Base-by-base conservation (phyloP, 2,329 filamentous ascomycete species). In the Fonsecaea pedrosoi region DNA sequence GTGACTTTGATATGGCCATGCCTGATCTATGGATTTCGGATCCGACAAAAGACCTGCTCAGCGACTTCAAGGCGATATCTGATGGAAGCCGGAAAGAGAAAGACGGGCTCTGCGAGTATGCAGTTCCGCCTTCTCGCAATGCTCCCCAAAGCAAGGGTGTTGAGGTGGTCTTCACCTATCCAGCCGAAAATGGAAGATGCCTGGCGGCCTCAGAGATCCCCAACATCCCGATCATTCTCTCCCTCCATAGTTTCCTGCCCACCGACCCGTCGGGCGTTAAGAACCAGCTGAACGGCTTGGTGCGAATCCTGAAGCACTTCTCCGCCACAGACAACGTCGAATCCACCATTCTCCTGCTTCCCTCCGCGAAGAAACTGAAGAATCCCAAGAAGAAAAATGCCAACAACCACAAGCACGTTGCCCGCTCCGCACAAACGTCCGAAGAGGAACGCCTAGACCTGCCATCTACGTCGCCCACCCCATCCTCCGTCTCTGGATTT, bases 311-410 rank as follows among this genome's bases (percentile, higher is more conserved):
- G 64, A 74, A 79, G 8, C 78, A 81, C 37, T 78, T 88, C 48
- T 83, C 85, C 61, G 75, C 81, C 48, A 74, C 78, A 18, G 83
- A 83, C 68, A 82, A 85, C 56, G 80, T 88, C 72, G 85, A 89
- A 69, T 85, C 85, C 30, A 83, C 84, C 10, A 74, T 89, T 45
- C 74, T 90, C 13, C 76, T 89, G 63, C 77, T 90, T 21, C 84
- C 86, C 60, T 64, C 66, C 50, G 10, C 50, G 48, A 61, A 61
- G 32, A 61, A 54, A 30, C 18, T 61, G n/a, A 61, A 61, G 59
- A 61, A 54, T 13, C 48, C 59, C 15, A 73, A 71, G 48, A 64
- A 71, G 37, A 68, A 67, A 38, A 38, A 56, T 35, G 62, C 54
- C 42, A 25, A 65, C 21, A 54, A 54, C 32, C 65, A 69, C 21